These are phyloP conservation scores for Clonostachys solani DNA, from an alignment of 2,329 filamentous ascomycete species.

Conservation along the genomic window DNA sequence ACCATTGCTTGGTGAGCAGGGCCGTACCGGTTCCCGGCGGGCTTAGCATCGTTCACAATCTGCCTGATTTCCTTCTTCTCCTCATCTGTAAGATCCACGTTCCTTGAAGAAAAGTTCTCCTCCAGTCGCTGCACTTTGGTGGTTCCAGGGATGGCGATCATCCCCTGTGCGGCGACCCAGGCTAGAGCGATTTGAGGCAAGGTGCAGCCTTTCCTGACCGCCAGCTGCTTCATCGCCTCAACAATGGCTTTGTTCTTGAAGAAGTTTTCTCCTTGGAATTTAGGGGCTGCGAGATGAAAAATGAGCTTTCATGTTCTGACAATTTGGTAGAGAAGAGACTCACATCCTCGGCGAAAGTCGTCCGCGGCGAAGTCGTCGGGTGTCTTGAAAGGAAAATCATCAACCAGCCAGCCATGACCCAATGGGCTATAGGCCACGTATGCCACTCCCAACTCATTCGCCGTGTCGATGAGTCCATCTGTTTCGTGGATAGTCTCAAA, in stretches of 20 bases:
- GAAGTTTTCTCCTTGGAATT: constrained; percentile 37
- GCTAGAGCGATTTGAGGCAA: constrained; percentile 29
- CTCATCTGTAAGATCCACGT: constrained; percentile 26
- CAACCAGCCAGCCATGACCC: constrained; percentile 41
- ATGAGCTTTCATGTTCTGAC: constrained; percentile 11
- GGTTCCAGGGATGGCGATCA: constrained; percentile 41
- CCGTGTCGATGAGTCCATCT: constrained; percentile 29
- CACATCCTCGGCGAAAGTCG: constrained; percentile 32
- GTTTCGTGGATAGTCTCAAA: constrained; percentile 5
- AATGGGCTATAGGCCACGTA: constrained; percentile 41
- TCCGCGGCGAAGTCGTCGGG: constrained; percentile 38
- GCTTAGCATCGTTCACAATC: constrained; percentile 29
- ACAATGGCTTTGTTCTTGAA: constrained; percentile 35
- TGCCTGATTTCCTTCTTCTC: constrained; percentile 30
- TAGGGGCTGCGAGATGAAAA: constrained; percentile 11
- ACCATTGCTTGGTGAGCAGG: constrained; percentile 5
- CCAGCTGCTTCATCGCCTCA: constrained; percentile 32
- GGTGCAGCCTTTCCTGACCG: constrained; percentile 19
- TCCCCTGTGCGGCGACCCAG: constrained; percentile 30
- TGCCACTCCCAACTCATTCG: constrained; percentile 31
- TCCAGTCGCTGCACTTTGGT: constrained; percentile 30
- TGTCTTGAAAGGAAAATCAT: constrained; percentile 31
- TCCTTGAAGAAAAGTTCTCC: constrained; percentile 30
- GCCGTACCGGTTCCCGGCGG: constrained; percentile 25
- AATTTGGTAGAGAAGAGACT: constrained; percentile 5